These are phyloP conservation scores for Euphrasia confusa DNA, from an alignment of 257 asterid species.

Conservation along the genomic window DNA sequence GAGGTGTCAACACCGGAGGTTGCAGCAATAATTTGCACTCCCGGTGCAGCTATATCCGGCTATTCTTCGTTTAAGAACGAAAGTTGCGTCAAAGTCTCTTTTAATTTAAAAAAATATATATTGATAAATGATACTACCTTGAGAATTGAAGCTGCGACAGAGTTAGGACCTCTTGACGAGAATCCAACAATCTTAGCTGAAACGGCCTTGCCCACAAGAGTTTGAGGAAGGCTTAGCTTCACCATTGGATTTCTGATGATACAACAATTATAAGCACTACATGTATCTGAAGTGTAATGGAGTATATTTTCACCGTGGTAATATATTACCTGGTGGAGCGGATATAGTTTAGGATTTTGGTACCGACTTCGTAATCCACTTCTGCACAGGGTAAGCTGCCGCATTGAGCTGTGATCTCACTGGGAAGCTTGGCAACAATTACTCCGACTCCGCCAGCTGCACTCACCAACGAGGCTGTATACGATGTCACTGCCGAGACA, in stretches of 20 bases:
- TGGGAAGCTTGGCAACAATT: constrained; percentile 31
- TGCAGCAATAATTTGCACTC: constrained; percentile 38
- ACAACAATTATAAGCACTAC: neutral
- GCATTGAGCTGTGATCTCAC: constrained; percentile 24
- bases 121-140: constrained; percentile 22
- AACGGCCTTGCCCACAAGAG: constrained; percentile 33
- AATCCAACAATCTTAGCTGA: constrained; percentile 35
- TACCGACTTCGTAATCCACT: constrained; percentile 37
- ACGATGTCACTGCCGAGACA: constrained; percentile 16
- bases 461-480: constrained; percentile 18
- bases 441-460: constrained; percentile 39
- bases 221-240: constrained; percentile 23
- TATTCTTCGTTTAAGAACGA: constrained; percentile 7
- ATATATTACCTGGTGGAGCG: constrained; percentile 42
- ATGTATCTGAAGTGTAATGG: too few relatives aligned
- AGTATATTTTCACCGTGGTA: too few relatives aligned
- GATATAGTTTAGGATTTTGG: constrained; percentile 33
- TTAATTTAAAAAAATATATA: neutral
- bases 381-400: constrained; percentile 34
- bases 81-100: neutral
- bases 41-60: constrained; percentile 45
- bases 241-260: constrained; percentile 32
- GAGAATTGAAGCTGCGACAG: constrained; percentile 33
- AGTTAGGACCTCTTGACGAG: constrained; percentile 45
- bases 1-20: constrained; percentile 25